Percentiles rank a stretch among this genome's conserved stretches.
Evolutionary conservation across 1,139 yeast genomes (phyloP).

Genomic region (Debaryomycetaceae sp.): DNA sequence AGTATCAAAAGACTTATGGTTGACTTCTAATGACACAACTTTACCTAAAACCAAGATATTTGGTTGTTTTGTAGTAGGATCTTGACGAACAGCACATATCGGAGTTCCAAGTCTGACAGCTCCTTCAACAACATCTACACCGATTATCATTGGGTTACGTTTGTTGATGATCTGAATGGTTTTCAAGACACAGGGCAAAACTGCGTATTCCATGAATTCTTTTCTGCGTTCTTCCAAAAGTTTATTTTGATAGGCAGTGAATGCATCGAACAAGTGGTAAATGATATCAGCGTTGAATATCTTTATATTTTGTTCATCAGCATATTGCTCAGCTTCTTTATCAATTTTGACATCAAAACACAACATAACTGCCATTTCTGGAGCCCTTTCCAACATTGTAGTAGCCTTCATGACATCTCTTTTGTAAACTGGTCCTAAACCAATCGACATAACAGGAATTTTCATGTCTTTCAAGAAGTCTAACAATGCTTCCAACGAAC

Average conservation of each 20-base stretch:
- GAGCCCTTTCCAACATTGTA: constrained; percentile 95
- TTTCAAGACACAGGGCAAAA: constrained; percentile 92
- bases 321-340: constrained; percentile 97
- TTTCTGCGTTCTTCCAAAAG: constrained; percentile 86
- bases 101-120: constrained; percentile 90
- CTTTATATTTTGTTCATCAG: constrained; percentile 86
- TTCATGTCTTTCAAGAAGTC: constrained; percentile 98
- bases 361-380: constrained; percentile 92
- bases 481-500: constrained; percentile 93
- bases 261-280: constrained; percentile 93
- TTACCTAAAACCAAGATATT: constrained; percentile 75
- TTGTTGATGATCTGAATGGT: constrained; percentile 96
- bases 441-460: constrained; percentile 98
- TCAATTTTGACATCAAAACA: constrained; percentile 97
- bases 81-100: constrained; percentile 87
- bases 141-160: constrained; percentile 98
- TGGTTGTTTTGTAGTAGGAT: constrained; percentile 79
- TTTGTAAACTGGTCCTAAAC: constrained; percentile 95
- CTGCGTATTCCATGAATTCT: constrained; percentile 84
- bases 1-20: constrained; percentile 75
- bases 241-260: constrained; percentile 87
- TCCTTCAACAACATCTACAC: constrained; percentile 96
- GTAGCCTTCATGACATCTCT: constrained; percentile 98
- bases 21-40: constrained; percentile 87
- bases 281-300: constrained; percentile 95